Evolutionary conservation across 805 yeast species (phyloP).

Genomic region (Kodamaea neixiangensis): DNA sequence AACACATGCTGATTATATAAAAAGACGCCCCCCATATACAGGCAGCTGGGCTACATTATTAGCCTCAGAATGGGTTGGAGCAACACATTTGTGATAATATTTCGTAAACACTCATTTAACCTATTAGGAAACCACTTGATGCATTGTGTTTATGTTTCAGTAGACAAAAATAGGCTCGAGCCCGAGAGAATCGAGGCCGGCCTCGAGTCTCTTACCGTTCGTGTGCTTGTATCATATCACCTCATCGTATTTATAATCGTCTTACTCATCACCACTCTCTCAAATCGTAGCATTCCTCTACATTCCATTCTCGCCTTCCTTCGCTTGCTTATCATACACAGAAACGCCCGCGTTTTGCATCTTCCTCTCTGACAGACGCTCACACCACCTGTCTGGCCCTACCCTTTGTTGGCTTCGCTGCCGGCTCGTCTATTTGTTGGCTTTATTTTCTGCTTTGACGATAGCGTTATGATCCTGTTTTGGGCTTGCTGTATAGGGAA

Average conservation of each 20-base stretch:
- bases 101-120: conserved; percentile 5
- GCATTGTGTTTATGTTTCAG: background rate
- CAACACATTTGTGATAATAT: background rate
- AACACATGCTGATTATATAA: background rate
- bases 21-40: conserved; percentile 1
- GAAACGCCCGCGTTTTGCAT: background rate
- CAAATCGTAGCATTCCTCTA: too few species aligned
- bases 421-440: conserved; percentile 1
- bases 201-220: background rate
- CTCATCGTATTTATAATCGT: too few species aligned
- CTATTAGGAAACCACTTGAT: background rate
- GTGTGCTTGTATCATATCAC: too few species aligned
- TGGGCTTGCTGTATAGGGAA: background rate
- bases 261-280: too few species aligned
- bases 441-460: background rate
- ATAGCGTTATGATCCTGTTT: background rate
- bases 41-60: background rate
- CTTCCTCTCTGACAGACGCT: background rate
- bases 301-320: too few species aligned
- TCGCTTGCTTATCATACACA: background rate
- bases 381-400: background rate
- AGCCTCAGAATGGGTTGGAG: background rate
- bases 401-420: background rate
- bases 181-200: too few species aligned
- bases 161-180: background rate